These are phyloP conservation scores for Mycena albidolilacea DNA, from an alignment of 768 basidiomycete species.

Conservation along the genomic window DNA sequence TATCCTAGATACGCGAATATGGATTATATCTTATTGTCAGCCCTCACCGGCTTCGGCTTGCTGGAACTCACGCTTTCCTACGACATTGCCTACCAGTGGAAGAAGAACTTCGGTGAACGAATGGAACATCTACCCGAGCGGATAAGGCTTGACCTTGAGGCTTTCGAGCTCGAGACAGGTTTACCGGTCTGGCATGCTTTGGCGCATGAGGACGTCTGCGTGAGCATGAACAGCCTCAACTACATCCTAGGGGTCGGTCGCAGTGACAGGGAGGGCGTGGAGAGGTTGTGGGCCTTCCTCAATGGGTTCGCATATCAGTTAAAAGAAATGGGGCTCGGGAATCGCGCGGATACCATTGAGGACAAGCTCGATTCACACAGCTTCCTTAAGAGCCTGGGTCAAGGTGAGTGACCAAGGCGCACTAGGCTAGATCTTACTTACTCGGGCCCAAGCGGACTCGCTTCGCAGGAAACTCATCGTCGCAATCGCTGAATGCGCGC, in stretches of 20 bases:
- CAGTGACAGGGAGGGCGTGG: conserved; percentile 35
- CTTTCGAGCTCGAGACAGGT: neutral
- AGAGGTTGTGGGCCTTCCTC: conserved; percentile 46
- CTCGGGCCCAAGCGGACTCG: too few relatives aligned
- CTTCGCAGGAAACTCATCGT: conserved; percentile 17
- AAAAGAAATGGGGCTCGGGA: conserved; percentile 49
- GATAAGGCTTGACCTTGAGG: too few relatives aligned
- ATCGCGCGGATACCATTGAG: conserved; percentile 47
- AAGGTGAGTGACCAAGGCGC: conserved; percentile 2
- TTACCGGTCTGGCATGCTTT: conserved; percentile 38
- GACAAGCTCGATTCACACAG: conserved; percentile 41
- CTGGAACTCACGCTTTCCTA: too few relatives aligned
- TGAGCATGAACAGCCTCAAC: conserved; percentile 27
- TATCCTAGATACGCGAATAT: too few relatives aligned
- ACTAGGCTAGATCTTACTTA: too few relatives aligned
- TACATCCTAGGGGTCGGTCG: conserved; percentile 29
- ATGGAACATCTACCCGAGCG: too few relatives aligned
- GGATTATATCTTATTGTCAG: too few relatives aligned
- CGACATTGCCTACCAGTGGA: too few relatives aligned
- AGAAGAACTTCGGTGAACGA: too few relatives aligned
- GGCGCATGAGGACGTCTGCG: conserved; percentile 34
- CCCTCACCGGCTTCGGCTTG: too few relatives aligned
- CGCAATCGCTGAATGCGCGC: conserved; percentile 25
- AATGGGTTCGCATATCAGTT: conserved; percentile 44
- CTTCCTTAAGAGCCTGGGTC: conserved; percentile 32